Conservation (phyloP, 805 yeast species). For the Kodamaea kakaduensis region DNA sequence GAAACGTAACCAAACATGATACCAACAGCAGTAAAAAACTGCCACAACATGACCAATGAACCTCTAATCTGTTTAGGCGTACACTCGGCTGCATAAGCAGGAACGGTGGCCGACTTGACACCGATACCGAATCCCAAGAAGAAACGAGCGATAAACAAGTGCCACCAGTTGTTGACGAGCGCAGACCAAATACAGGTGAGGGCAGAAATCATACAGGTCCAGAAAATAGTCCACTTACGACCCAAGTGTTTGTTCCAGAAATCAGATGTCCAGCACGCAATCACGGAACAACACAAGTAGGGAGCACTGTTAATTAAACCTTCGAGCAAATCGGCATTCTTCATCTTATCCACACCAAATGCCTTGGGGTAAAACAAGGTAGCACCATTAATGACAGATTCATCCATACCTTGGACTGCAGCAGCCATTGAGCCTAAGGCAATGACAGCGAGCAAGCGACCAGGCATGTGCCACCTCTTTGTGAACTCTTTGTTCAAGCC, state of each 20-base stretch:
- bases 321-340: slow-evolving; percentile 50
- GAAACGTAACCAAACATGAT: slow-evolving; percentile 64
- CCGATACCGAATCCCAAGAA: slow-evolving; percentile 64
- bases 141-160: slow-evolving; percentile 56
- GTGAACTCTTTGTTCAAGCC: slow-evolving; percentile 48
- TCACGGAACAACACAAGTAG: slow-evolving; percentile 51
- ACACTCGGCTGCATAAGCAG: slow-evolving; percentile 62
- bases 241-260: slow-evolving; percentile 50
- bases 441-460: slow-evolving; percentile 48
- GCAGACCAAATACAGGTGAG: slow-evolving; percentile 68
- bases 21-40: slow-evolving; percentile 70
- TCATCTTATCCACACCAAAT: slow-evolving; percentile 43
- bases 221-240: slow-evolving; percentile 58
- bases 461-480: slow-evolving; percentile 42
- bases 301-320: slow-evolving; percentile 67
- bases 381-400: slow-evolving; percentile 67
- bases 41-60: slow-evolving; percentile 67
- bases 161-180: slow-evolving; percentile 56
- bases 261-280: slow-evolving; percentile 63
- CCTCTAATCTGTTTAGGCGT: slow-evolving; percentile 60
- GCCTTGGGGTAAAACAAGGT: slow-evolving; percentile 53
- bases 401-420: slow-evolving; percentile 75
- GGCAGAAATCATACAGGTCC: slow-evolving; percentile 57
- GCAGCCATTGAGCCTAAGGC: slow-evolving; percentile 64
- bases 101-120: slow-evolving; percentile 62